phyloP scores from a whole-genome alignment of 305 asterid genomes.

The Fraxinus angustifolia region DNA sequence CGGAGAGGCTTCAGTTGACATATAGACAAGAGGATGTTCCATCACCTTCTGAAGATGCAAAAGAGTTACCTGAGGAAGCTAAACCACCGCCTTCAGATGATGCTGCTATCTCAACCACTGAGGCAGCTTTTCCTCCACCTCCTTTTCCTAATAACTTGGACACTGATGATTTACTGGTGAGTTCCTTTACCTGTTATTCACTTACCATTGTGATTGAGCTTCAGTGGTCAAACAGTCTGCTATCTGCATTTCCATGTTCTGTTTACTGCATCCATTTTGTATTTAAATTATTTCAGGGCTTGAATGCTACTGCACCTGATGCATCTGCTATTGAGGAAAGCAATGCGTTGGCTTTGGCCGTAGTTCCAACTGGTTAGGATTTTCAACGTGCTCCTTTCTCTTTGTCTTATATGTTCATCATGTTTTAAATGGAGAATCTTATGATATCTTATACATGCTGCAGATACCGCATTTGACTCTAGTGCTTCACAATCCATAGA shows the following conservation, averaged over 20 bases:
- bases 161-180: conserved; percentile 79
- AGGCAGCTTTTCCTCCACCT: conserved; percentile 33
- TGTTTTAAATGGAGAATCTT: neutral
- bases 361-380: conserved; percentile 75
- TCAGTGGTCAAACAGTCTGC: neutral
- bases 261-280: conserved; percentile 1
- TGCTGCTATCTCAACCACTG: conserved; percentile 41
- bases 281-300: conserved; percentile 48
- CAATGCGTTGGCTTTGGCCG: conserved; percentile 85
- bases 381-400: conserved; percentile 5
- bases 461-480: conserved; percentile 50
- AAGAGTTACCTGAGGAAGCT: conserved; percentile 45
- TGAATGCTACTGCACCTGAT: conserved; percentile 47
- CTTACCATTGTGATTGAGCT: neutral
- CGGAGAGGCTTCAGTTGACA: conserved; percentile 91
- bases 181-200: conserved; percentile 19
- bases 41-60: conserved; percentile 56
- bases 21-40: conserved; percentile 78
- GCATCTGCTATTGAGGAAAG: conserved; percentile 77
- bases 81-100: conserved; percentile 45
- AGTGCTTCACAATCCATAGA: conserved; percentile 46
- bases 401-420: neutral
- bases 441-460: conserved; percentile 16
- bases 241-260: conserved; percentile 17
- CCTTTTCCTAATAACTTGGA: conserved; percentile 41